Evolutionary conservation across 768 basidiomycete genomes (phyloP).

Genomic region (Ephemerocybe angulata): DNA sequence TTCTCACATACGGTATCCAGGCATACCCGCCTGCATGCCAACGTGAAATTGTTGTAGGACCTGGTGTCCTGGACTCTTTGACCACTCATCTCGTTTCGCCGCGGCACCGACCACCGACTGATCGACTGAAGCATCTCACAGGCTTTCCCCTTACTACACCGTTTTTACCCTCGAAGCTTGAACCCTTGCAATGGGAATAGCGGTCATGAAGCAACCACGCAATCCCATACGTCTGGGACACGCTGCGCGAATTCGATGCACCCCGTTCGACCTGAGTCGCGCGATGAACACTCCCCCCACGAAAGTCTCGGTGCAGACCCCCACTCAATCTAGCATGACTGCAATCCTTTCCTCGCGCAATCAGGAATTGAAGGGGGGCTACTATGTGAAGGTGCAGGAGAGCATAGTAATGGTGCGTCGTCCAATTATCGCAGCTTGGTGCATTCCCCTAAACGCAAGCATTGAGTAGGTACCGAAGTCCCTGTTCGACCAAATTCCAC

Average conservation of each 20-base stretch:
- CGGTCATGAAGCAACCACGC: neutral
- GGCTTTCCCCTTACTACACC: neutral
- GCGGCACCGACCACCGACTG: no score
- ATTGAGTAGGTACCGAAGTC: constrained; percentile 12
- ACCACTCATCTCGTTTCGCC: no score
- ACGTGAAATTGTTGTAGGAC: neutral
- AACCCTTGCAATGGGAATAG: constrained; percentile 1
- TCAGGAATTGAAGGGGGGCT: neutral
- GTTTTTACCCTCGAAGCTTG: neutral
- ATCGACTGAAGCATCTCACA: no score
- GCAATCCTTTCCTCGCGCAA: neutral
- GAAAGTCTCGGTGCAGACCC: no score
- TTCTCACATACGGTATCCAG: neutral
- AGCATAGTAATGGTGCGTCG: constrained; percentile 23
- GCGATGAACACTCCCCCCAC: neutral
- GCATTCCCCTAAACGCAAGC: no score
- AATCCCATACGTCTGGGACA: neutral
- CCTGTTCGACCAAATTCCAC: constrained; percentile 20
- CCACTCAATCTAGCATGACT: neutral
- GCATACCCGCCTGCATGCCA: neutral
- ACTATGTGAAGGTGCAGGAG: constrained; percentile 15
- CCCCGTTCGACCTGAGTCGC: neutral
- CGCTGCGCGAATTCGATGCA: neutral
- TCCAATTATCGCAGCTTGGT: no score
- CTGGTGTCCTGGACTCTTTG: constrained; percentile 9